phyloP scores from a whole-genome alignment of 2,329 filamentous ascomycete species.

The Ophiostoma novo-ulmi region DNA sequence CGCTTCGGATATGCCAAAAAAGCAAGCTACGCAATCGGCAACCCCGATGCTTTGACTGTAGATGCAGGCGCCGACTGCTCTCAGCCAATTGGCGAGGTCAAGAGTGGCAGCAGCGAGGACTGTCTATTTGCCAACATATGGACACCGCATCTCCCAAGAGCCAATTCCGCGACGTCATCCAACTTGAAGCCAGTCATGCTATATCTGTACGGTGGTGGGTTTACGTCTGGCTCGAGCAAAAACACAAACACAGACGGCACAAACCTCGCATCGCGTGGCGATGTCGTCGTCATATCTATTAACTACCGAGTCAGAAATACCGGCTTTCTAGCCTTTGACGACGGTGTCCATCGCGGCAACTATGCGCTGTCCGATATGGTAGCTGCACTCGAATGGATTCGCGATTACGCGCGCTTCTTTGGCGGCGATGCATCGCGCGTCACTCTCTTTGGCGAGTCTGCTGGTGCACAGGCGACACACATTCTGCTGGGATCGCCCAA shows the following conservation, averaged over 20 bases:
- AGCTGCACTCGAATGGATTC: conserved; percentile 39
- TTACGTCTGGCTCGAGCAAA: conserved; percentile 38
- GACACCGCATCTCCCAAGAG: conserved; percentile 34
- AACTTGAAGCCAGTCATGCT: conserved; percentile 43
- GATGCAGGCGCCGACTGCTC: conserved; percentile 33
- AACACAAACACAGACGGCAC: conserved; percentile 44
- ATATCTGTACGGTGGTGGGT: conserved; percentile 43
- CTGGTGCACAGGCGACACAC: conserved; percentile 31
- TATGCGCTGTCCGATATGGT: conserved; percentile 41
- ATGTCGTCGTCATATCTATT: conserved; percentile 41
- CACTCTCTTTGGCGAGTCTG: conserved; percentile 38
- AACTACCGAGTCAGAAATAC: conserved; percentile 38
- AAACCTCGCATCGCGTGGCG: conserved; percentile 42
- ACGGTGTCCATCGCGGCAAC: conserved; percentile 39
- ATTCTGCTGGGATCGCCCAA: conserved; percentile 31
- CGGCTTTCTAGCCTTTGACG: conserved; percentile 32
- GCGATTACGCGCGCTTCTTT: conserved; percentile 35
- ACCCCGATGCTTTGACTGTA: conserved; percentile 30
- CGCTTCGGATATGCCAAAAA: conserved; percentile 32
- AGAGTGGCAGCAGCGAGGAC: conserved; percentile 33
- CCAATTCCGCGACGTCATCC: background rate
- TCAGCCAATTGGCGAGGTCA: conserved; percentile 33
- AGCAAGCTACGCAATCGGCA: conserved; percentile 28
- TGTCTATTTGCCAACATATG: conserved; percentile 40
- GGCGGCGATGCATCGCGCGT: conserved; percentile 36